Evolutionary conservation across 2,329 filamentous ascomycete species (phyloP), one percentile per base, ranked within the genome.

Genomic region (Claviceps maximensis): DNA sequence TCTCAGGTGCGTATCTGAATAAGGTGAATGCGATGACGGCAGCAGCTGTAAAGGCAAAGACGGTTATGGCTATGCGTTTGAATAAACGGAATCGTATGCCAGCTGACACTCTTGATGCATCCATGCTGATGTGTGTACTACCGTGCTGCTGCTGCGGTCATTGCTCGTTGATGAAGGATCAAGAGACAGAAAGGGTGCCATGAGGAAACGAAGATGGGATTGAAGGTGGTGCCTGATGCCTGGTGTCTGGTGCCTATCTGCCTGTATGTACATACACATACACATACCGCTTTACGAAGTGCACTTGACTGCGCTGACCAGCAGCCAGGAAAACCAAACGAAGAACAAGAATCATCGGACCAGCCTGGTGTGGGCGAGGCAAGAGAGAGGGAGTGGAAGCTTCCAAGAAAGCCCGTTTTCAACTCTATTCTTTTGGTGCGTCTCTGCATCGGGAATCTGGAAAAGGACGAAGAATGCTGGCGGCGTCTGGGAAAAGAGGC

Each of bases 21-120:
- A 54, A 13, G 33, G 25, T 33, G n/a, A 54, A 47, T 23, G 44
- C 29, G 10, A 52, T 41, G 23, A 50, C 46, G n/a, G 53, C 33
- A 13, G 47, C 42, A 12, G 33, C 25, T 10, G 40, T 23, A 29
- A 54, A 54, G 38, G 47, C 53, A 41, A 54, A 36, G 12, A 50
- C 31, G 15, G n/a, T 25, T 2, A 40, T 36, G 40, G 53, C 50
- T 21, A 54, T 31, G 7, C 53, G 53, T 36, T 50, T 54, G 7
- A 47, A 49, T 3, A 52, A 10, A 23, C 53, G 53, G 8, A 25
- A 19, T 4, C 31, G 40, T 13, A 54, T 15, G 46, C 23, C 33
- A n/a, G 31, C 41, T n/a, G 48, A 41, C 25, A 50, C 7, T 2
- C 41, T 52, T 21, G 53, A 49, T 5, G 47, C 19, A 17, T 54